Evolutionary conservation across 441 rosid genomes (phyloP).

Genomic region (Cnidoscolus chayamansa): DNA sequence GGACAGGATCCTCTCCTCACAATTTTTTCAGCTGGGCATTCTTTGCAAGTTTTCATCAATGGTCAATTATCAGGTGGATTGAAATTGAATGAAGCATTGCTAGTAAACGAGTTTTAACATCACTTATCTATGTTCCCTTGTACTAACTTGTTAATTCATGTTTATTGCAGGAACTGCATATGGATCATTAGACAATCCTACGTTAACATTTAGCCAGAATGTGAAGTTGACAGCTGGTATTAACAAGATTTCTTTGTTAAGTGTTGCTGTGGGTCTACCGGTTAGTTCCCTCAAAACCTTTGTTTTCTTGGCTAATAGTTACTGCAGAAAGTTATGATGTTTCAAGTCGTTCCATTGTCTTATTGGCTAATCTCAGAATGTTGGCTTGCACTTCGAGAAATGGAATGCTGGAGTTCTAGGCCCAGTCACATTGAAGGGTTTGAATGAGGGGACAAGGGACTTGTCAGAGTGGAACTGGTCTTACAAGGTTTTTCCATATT

Average conservation of each 20-base stretch:
- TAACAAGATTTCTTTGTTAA: slow-evolving; percentile 71
- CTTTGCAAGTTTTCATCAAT: slow-evolving; percentile 85
- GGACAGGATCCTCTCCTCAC: slow-evolving; percentile 79
- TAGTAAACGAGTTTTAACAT: background rate
- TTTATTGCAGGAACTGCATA: slow-evolving; percentile 59
- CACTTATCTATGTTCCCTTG: slow-evolving; percentile 1
- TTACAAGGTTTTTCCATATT: slow-evolving; percentile 56
- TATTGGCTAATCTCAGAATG: slow-evolving; percentile 51
- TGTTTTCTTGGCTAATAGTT: background rate
- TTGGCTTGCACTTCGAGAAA: slow-evolving; percentile 89
- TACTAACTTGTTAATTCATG: slow-evolving; percentile 7
- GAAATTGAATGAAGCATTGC: background rate
- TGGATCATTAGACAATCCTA: slow-evolving; percentile 76
- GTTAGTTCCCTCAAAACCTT: slow-evolving; percentile 35
- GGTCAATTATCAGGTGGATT: slow-evolving; percentile 70
- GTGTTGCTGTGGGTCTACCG: slow-evolving; percentile 92
- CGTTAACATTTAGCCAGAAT: slow-evolving; percentile 58
- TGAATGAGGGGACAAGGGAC: slow-evolving; percentile 66
- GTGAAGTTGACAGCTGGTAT: slow-evolving; percentile 67
- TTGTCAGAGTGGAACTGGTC: slow-evolving; percentile 90
- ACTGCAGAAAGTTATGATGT: background rate
- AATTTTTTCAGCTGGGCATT: slow-evolving; percentile 89
- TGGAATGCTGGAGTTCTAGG: slow-evolving; percentile 97
- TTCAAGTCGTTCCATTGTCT: slow-evolving; percentile 11
- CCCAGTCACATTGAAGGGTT: slow-evolving; percentile 75